phyloP scores from a whole-genome alignment of 1,139 yeast species.

The Geotrichum citri-aurantii region DNA sequence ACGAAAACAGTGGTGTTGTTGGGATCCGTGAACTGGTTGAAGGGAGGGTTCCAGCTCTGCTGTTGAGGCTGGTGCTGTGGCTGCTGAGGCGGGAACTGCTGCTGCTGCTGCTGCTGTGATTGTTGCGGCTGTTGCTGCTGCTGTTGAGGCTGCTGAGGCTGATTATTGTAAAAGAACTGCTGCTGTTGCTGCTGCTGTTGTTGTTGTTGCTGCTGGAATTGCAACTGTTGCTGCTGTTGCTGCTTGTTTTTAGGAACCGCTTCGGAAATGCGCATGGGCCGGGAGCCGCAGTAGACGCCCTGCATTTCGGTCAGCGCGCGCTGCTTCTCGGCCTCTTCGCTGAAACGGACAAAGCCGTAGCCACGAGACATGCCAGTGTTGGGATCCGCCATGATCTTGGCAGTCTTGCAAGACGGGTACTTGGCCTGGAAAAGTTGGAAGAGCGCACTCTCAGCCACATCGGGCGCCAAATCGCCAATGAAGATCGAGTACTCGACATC shows the following conservation, averaged over 20 bases:
- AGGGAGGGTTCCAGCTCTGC: slow-evolving; percentile 32
- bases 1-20: slow-evolving; percentile 91
- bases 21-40: slow-evolving; percentile 59
- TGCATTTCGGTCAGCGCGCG: slow-evolving; percentile 78
- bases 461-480: slow-evolving; percentile 79
- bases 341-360: slow-evolving; percentile 83
- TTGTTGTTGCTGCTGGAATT: neutral
- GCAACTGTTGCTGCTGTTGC: neutral
- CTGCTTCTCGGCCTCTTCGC: slow-evolving; percentile 61
- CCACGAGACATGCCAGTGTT: slow-evolving; percentile 75
- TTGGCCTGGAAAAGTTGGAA: slow-evolving; percentile 62
- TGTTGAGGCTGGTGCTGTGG: slow-evolving; percentile 31
- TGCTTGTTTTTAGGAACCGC: slow-evolving; percentile 60
- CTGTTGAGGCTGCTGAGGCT: neutral
- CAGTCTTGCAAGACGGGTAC: slow-evolving; percentile 74
- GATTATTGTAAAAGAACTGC: neutral
- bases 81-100: slow-evolving; percentile 24
- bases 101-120: neutral
- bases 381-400: slow-evolving; percentile 80
- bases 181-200: neutral
- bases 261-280: slow-evolving; percentile 70
- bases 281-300: slow-evolving; percentile 65
- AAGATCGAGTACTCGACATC: slow-evolving; percentile 63
- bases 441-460: slow-evolving; percentile 68
- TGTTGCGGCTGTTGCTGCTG: neutral